Percentiles rank a stretch among this genome's conserved stretches.
Evolutionary conservation across 2,329 filamentous ascomycete species (phyloP).

Genomic region (Colletotrichum camelliae): DNA sequence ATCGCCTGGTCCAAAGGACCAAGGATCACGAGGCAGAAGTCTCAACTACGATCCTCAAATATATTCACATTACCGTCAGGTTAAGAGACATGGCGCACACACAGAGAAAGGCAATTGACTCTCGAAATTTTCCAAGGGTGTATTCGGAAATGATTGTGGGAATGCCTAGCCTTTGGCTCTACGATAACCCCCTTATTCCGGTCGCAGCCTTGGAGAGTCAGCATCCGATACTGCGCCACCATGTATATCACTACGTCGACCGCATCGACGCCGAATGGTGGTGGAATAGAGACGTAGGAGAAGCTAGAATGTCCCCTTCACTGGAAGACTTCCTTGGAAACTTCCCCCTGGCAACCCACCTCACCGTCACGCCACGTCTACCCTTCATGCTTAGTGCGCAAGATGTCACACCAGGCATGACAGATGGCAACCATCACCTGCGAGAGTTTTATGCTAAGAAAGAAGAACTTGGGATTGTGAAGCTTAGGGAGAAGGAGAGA

Average conservation of each 20-base stretch:
- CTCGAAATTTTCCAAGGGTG: no score
- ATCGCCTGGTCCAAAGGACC: neutral
- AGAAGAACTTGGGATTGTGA: neutral
- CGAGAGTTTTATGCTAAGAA: rapidly evolving
- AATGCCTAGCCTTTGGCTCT: neutral
- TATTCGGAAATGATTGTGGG: neutral
- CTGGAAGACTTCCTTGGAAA: neutral
- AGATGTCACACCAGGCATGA: neutral
- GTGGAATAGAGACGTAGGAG: neutral
- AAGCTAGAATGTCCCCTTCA: neutral
- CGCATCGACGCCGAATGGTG: neutral
- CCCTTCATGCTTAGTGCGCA: neutral
- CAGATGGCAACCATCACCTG: neutral
- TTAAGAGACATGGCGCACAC: neutral
- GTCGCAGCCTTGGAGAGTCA: neutral
- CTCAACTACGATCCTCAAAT: neutral
- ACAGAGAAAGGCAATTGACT: no score
- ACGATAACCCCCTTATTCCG: rapidly evolving
- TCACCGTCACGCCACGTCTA: neutral
- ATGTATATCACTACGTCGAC: neutral
- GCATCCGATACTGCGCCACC: no score
- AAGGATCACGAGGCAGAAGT: no score
- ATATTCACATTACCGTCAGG: neutral
- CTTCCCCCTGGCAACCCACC: neutral
- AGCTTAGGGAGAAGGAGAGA: neutral